Evolutionary conservation across 2,329 filamentous ascomycete species (phyloP), one percentile per base, ranked within the genome.

Genomic region (Pseudogymnoascus destructans): DNA sequence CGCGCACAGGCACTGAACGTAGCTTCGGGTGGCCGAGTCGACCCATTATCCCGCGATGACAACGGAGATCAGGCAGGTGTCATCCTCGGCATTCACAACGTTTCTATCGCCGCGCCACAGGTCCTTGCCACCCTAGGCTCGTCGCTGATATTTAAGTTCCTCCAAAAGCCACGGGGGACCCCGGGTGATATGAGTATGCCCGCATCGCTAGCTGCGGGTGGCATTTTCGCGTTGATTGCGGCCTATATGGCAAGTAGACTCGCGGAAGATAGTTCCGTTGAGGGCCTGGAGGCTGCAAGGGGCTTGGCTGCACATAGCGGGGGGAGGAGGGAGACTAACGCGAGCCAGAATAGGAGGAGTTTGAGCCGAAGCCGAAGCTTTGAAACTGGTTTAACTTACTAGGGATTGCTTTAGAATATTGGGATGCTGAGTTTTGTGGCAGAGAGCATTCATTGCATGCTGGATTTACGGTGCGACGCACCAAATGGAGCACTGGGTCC

Each of bases 1-100:
- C 77, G 81, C 19, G 5, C 71, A 70, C 3, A 68, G 68, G 3
- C 70, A 69, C 32, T 65, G 66, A n/a, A 33, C 71, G 73, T 25
- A 71, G 69, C 7, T 67, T 70, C 42, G 63, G 73, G 27, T 66
- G 76, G 11, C 5, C 19, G 17, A 72, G 73, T 3, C 60, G 17
- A 23, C 17, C 38, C 38, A 56, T 40, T 35, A 27, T 57, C 36
- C 4, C 55, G 59, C 5, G 58, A 58, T 9, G 36, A 56, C 19
- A 58, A 60, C 5, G 63, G 61, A 8, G 63, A 63, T 54, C 65
- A 68, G 59, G 64, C 62, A 40, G 68, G 92, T 40, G 87, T 96
- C 38, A 89, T 97, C 46, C 79, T 97, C 1, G 92, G 92, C 7
- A 90, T 97, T 58, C 92, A 97, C 75, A 97, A 97, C 70, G 92